Evolutionary conservation across 2,329 filamentous ascomycete genomes (phyloP).

Genomic region (Clonostachys byssicola): DNA sequence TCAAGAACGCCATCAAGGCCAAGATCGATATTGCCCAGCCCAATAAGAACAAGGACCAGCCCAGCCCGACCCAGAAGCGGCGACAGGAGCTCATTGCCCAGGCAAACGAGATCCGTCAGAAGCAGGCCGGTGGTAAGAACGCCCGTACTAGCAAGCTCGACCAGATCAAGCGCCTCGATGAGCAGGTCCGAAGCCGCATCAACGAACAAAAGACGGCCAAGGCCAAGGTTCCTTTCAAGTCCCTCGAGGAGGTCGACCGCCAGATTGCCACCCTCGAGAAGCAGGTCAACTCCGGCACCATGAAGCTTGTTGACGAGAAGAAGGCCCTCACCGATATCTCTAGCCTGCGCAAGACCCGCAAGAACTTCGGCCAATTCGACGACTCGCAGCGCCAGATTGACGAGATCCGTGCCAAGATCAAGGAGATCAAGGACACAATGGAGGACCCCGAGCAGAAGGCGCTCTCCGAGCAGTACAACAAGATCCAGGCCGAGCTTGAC

Average conservation of each 20-base stretch:
- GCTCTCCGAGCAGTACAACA: slow-evolving; percentile 79
- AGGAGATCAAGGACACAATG: slow-evolving; percentile 81
- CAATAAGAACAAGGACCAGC: slow-evolving; percentile 70
- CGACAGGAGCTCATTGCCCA: slow-evolving; percentile 82
- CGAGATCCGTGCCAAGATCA: slow-evolving; percentile 80
- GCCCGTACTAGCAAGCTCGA: slow-evolving; percentile 75
- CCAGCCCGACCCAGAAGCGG: slow-evolving; percentile 75
- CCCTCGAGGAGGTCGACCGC: slow-evolving; percentile 78
- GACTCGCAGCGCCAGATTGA: slow-evolving; percentile 85
- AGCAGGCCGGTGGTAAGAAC: slow-evolving; percentile 85
- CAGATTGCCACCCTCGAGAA: slow-evolving; percentile 78
- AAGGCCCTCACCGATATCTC: slow-evolving; percentile 85
- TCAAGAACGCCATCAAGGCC: slow-evolving; percentile 77
- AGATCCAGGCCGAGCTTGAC: slow-evolving; percentile 85
- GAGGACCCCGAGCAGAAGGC: slow-evolving; percentile 91
- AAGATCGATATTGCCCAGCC: slow-evolving; percentile 83
- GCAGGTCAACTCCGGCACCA: slow-evolving; percentile 81
- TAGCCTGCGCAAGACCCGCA: slow-evolving; percentile 80
- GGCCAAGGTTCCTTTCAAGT: slow-evolving; percentile 80
- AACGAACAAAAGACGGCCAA: slow-evolving; percentile 83
- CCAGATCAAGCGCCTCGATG: slow-evolving; percentile 88
- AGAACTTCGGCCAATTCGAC: slow-evolving; percentile 84
- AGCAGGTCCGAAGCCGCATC: slow-evolving; percentile 80
- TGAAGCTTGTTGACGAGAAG: slow-evolving; percentile 97
- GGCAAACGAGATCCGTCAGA: slow-evolving; percentile 76